A percentile compares a stretch with the other conserved stretches of the same genome.
These are phyloP conservation scores for Coemansia umbellata DNA, from an alignment of 192 early-diverging fungal genomes.

Conservation along the genomic window DNA sequence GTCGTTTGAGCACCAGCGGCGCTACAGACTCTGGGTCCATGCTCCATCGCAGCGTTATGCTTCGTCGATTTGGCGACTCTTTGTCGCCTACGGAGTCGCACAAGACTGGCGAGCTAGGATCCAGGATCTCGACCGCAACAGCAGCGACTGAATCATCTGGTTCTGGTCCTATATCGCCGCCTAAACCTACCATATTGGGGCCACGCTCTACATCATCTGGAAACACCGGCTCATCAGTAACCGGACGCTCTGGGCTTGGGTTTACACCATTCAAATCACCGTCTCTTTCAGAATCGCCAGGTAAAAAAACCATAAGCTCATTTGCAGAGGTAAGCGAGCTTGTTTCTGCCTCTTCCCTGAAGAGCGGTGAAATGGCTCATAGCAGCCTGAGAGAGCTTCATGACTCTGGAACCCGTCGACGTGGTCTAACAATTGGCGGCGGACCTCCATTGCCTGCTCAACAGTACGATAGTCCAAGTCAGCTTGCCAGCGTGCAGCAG, in stretches of 20 bases:
- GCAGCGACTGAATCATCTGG: background rate
- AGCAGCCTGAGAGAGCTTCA: too few species aligned
- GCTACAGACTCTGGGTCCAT: slow-evolving; percentile 23
- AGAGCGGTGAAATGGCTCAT: too few species aligned
- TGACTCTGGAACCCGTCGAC: background rate
- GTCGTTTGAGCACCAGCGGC: slow-evolving; percentile 20
- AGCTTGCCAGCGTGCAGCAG: slow-evolving; percentile 3
- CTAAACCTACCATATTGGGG: slow-evolving; percentile 5
- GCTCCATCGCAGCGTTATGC: slow-evolving; percentile 46
- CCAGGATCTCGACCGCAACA: background rate
- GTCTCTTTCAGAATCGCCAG: slow-evolving; percentile 38
- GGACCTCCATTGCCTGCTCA: background rate
- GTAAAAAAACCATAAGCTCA: background rate
- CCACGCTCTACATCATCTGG: slow-evolving; percentile 21
- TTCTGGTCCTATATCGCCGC: slow-evolving; percentile 18
- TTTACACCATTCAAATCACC: slow-evolving; percentile 52
- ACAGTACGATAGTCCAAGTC: background rate
- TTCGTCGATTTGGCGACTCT: slow-evolving; percentile 33
- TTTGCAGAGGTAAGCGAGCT: slow-evolving; percentile 4
- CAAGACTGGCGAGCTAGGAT: background rate
- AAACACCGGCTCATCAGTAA: slow-evolving; percentile 15
- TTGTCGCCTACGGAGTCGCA: slow-evolving; percentile 37
- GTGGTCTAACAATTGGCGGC: background rate
- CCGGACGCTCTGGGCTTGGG: slow-evolving; percentile 29
- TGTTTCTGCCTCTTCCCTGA: too few species aligned